phyloP scores from a whole-genome alignment of 2,329 filamentous ascomycete genomes.

The Talaromyces albobiverticillius region DNA sequence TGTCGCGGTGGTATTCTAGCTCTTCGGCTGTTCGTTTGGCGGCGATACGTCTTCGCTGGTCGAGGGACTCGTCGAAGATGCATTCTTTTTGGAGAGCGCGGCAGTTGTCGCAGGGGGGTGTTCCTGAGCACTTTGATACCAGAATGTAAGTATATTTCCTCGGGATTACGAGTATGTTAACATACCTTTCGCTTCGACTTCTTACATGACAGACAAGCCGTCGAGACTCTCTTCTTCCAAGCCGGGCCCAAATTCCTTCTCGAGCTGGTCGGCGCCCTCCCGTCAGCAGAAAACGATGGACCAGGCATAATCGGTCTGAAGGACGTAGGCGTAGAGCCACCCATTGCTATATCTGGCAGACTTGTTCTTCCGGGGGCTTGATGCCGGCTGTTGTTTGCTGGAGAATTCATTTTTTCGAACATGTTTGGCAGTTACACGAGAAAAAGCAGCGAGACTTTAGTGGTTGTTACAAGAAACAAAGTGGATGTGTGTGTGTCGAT shows the following conservation, averaged over 20 bases:
- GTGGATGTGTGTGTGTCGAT: no score
- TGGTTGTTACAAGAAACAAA: no score
- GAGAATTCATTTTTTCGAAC: no score
- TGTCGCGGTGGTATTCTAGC: slow-evolving; percentile 37
- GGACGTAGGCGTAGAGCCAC: no score
- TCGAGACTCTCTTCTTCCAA: slow-evolving; percentile 39
- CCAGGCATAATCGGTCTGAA: slow-evolving; percentile 26
- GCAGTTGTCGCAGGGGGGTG: slow-evolving; percentile 38
- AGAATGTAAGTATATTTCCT: no score
- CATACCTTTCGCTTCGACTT: slow-evolving; percentile 39
- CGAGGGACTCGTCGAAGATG: slow-evolving; percentile 60
- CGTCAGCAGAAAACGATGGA: slow-evolving; percentile 19
- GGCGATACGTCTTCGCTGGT: slow-evolving; percentile 47
- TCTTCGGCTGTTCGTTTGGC: slow-evolving; percentile 41
- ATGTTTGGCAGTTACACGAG: no score
- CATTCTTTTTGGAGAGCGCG: slow-evolving; percentile 33
- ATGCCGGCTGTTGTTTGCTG: slow-evolving; percentile 5
- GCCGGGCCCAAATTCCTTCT: slow-evolving; percentile 11
- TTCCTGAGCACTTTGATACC: slow-evolving; percentile 33
- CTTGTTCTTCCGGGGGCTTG: background rate
- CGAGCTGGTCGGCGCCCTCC: slow-evolving; percentile 5
- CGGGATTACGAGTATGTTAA: no score
- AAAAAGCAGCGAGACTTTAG: no score
- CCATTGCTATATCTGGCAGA: no score
- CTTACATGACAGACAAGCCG: slow-evolving; percentile 39